These are phyloP conservation scores for Gossypium trilobum DNA, from an alignment of 441 rosid species.

Conservation along the genomic window DNA sequence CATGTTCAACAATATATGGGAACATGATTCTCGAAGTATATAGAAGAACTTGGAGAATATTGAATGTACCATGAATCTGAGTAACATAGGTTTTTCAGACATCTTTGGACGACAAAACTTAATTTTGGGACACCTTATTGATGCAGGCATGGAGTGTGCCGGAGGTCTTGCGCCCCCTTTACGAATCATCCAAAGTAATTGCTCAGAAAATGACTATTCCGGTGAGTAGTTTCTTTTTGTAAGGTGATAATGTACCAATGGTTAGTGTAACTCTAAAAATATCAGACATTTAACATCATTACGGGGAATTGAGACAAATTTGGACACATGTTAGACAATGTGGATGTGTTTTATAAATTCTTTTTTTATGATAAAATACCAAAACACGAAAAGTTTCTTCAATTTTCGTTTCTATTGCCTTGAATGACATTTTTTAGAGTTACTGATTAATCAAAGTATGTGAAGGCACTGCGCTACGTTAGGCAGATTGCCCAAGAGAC, in stretches of 20 bases:
- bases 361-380: not conserved
- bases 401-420: not conserved
- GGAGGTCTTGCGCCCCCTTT: slow-evolving; percentile 88
- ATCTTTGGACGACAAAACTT: not conserved
- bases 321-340: not conserved
- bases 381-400: not conserved
- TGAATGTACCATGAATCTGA: not conserved
- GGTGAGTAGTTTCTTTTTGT: slow-evolving; percentile 35
- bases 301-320: too few species aligned
- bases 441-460: slow-evolving; percentile 19
- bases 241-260: not conserved
- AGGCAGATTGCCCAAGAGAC: slow-evolving; percentile 91
- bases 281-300: not conserved
- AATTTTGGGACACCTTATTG: slow-evolving; percentile 6
- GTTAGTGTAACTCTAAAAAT: not conserved
- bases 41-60: too few species aligned
- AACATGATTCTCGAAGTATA: not conserved
- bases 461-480: slow-evolving; percentile 67
- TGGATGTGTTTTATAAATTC: not conserved
- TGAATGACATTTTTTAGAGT: not conserved
- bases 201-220: slow-evolving; percentile 91
- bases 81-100: not conserved
- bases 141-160: slow-evolving; percentile 94
- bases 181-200: slow-evolving; percentile 78
- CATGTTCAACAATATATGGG: not conserved